Base-by-base conservation (phyloP, 768 basidiomycete genomes). In the Mycena leptocephala region DNA sequence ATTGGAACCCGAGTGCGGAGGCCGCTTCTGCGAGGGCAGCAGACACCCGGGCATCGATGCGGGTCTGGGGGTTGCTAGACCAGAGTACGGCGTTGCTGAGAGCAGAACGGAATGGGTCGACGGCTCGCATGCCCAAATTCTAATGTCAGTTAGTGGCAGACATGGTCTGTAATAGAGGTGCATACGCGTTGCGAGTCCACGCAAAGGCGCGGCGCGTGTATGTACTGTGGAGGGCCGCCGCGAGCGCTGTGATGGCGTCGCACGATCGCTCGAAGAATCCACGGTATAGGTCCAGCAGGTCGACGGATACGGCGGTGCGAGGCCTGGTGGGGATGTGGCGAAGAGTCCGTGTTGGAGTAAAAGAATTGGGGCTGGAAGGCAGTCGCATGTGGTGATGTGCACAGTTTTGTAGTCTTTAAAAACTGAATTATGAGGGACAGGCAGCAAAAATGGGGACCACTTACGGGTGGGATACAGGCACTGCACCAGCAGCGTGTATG, bases 91-190 rank as follows among this genome's bases (percentile, higher is more conserved):
- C 35, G 13, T 37, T 37, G 35, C 35, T 37, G 35, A 37, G 35
- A 13, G 35, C 35, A 14, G 55, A 1, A 35, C 16, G 16, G 48
- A 37, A 88, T 0, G 86, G 83, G 22, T 88, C 84, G 35, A 37
- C 14, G n/a, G n/a, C n/a, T n/a, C 73, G 35, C 6, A n/a, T n/a
- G n/a, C n/a, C n/a, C n/a, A n/a, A n/a, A n/a, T 37, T 37, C 35
- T 82, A 55, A 0, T 13, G 46, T 18, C 1, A 26, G 3, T 39
- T 43, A 37, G 35, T 13, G 13, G 35, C 35, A 13, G 6, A 37
- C 35, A 37, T 13, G 13, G 14, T 43, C 8, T 26, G 32, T 24
- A 22, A 16, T 43, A 39, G 6, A n/a, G n/a, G 13, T 1, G 41
- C 64, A 1, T 32, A 74, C 72, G 41, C 28, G 2, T 32, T 22